Conservation (phyloP, 1,284 basidiomycete genomes). For the Gymnopus androsaceus region DNA sequence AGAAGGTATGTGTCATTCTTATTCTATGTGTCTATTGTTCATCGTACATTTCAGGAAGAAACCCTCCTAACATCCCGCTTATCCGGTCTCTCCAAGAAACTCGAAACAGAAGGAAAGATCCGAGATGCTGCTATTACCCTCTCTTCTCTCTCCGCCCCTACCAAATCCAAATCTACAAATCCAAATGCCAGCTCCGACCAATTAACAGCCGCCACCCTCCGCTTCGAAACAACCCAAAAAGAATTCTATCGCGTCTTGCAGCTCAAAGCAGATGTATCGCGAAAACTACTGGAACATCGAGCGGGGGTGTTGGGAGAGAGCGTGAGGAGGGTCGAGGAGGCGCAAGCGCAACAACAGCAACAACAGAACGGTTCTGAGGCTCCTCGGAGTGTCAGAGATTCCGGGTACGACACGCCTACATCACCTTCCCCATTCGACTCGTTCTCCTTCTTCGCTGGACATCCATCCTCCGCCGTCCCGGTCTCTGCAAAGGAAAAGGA, state of each 20-base stretch:
- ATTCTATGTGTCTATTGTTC: background rate
- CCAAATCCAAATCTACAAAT: conserved; percentile 63
- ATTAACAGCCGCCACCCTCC: conserved; percentile 64
- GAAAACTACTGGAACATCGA: conserved; percentile 71
- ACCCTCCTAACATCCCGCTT: conserved; percentile 64
- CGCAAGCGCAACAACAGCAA: background rate
- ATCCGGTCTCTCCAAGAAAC: conserved; percentile 65
- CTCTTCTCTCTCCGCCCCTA: conserved; percentile 62
- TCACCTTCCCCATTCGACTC: conserved; percentile 55
- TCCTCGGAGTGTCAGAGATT: conserved; percentile 38
- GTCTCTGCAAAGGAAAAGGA: conserved; percentile 35
- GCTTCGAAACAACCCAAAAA: conserved; percentile 66
- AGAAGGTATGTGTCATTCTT: conserved; percentile 63
- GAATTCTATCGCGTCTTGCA: conserved; percentile 69
- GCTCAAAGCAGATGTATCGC: conserved; percentile 60
- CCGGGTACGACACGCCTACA: conserved; percentile 55
- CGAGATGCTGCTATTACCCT: conserved; percentile 77
- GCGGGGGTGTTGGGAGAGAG: conserved; percentile 75
- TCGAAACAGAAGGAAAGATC: conserved; percentile 76
- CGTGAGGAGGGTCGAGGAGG: conserved; percentile 61
- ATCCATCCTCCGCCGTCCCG: conserved; percentile 64
- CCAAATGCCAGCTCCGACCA: conserved; percentile 54
- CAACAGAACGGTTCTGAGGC: conserved; percentile 46
- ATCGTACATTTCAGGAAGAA: conserved; percentile 54
- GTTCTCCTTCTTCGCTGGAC: conserved; percentile 68